Evolutionary conservation across 192 early-diverging fungal species (phyloP).

Genomic region (Podila epicladia): DNA sequence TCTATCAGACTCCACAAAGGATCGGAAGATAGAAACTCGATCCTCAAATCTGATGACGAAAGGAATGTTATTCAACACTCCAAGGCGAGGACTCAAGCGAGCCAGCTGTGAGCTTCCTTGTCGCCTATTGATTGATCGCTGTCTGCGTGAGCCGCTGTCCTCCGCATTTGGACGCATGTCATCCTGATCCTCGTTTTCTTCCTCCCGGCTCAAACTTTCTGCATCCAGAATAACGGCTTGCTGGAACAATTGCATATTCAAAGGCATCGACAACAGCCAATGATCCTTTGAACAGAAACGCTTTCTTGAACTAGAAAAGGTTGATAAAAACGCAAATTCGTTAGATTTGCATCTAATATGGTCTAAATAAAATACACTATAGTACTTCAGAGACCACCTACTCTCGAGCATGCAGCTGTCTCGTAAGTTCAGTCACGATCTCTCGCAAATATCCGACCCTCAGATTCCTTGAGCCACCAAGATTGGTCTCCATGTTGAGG

Average conservation of each 20-base stretch:
- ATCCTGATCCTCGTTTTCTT: slow-evolving; percentile 20
- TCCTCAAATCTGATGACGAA: slow-evolving; percentile 94
- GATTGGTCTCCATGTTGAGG: slow-evolving; percentile 46
- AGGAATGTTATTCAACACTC: slow-evolving; percentile 83
- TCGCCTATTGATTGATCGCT: slow-evolving; percentile 18
- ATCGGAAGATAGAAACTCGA: slow-evolving; percentile 86
- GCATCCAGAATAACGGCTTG: slow-evolving; percentile 65
- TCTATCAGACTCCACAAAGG: slow-evolving; percentile 78
- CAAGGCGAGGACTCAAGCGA: slow-evolving; percentile 61
- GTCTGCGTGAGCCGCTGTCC: slow-evolving; percentile 9
- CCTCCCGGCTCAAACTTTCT: slow-evolving; percentile 51
- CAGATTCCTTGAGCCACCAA: slow-evolving; percentile 45
- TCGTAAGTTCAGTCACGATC: slow-evolving; percentile 70
- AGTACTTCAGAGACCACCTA: slow-evolving; percentile 35
- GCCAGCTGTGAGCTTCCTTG: slow-evolving; percentile 38
- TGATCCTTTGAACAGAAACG: slow-evolving; percentile 72
- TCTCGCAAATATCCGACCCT: slow-evolving; percentile 64
- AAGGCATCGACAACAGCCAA: slow-evolving; percentile 68
- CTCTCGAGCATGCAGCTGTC: slow-evolving; percentile 82
- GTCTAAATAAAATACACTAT: no score
- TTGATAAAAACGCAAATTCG: no score
- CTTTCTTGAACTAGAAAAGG: slow-evolving; percentile 63
- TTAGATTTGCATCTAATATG: no score
- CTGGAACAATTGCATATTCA: slow-evolving; percentile 70
- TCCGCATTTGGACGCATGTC: slow-evolving; percentile 8